Evolutionary conservation across 2,329 filamentous ascomycete species (phyloP).

Genomic region (Harringtonia aguacate): DNA sequence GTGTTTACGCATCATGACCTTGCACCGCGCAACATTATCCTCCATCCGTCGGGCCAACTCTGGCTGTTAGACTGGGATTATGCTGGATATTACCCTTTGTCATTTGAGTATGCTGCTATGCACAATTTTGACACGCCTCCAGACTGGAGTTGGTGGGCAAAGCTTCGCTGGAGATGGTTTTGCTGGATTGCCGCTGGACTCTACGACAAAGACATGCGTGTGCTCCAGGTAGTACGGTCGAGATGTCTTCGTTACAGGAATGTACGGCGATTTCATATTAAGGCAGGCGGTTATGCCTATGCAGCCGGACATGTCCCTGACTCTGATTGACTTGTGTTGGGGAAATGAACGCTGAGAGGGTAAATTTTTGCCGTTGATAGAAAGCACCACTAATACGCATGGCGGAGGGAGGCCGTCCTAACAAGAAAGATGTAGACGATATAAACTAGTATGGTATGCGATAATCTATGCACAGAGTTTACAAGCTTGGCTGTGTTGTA

Average conservation of each 20-base stretch:
- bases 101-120: constrained; percentile 7
- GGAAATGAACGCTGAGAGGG: too few relatives aligned
- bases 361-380: too few relatives aligned
- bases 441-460: too few relatives aligned
- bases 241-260: constrained; percentile 4
- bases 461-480: too few relatives aligned
- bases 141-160: constrained; percentile 7
- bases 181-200: constrained; percentile 6
- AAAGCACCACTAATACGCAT: too few relatives aligned
- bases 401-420: too few relatives aligned
- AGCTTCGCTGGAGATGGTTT: constrained; percentile 4
- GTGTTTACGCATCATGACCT: constrained; percentile 7
- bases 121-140: constrained; percentile 4
- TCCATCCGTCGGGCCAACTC: constrained; percentile 7
- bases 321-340: too few relatives aligned
- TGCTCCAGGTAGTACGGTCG: constrained; percentile 5
- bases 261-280: constrained; percentile 6
- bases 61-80: constrained; percentile 8
- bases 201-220: constrained; percentile 5
- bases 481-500: too few relatives aligned
- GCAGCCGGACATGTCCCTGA: background rate
- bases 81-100: constrained; percentile 6
- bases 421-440: too few relatives aligned
- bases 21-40: constrained; percentile 7
- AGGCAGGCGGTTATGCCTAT: constrained; percentile 7